phyloP scores from a whole-genome alignment of 2,329 filamentous ascomycete genomes.

The Dichotomopilus funicola region DNA sequence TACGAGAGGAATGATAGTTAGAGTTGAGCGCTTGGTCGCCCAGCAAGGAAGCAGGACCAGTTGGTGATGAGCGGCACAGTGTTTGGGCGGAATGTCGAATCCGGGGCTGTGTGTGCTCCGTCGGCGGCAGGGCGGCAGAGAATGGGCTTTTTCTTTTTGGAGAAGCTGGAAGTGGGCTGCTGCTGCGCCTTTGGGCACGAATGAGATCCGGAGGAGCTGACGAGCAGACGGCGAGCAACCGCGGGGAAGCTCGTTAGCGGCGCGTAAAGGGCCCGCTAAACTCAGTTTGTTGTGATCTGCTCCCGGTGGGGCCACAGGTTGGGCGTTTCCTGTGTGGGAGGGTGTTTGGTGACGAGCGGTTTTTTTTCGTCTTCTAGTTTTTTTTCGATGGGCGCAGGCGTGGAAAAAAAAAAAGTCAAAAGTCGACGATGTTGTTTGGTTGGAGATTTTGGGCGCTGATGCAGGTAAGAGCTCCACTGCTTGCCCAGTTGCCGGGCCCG shows the following conservation, averaged over 20 bases:
- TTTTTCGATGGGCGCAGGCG: slow-evolving; percentile 2
- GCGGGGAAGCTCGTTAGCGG: slow-evolving; percentile 10
- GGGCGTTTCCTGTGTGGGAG: neutral
- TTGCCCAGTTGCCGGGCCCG: slow-evolving; percentile 19
- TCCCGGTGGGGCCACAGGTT: slow-evolving; percentile 2
- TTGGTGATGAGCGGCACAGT: slow-evolving; percentile 11
- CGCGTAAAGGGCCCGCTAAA: slow-evolving; percentile 5
- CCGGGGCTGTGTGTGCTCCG: slow-evolving; percentile 15
- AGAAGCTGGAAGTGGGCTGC: slow-evolving; percentile 15
- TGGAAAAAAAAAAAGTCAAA: slow-evolving; percentile 10
- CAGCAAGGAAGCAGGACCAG: slow-evolving; percentile 9
- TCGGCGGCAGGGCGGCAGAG: slow-evolving; percentile 14
- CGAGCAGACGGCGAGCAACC: slow-evolving; percentile 11
- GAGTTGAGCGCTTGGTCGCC: neutral
- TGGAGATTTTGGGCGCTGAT: slow-evolving; percentile 25
- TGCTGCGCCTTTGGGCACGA: slow-evolving; percentile 23
- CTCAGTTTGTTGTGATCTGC: neutral
- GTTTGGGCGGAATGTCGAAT: slow-evolving; percentile 5
- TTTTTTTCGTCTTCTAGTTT: neutral
- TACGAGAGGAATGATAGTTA: neutral
- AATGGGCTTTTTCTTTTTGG: neutral
- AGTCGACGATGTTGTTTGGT: slow-evolving; percentile 19
- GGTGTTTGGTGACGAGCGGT: slow-evolving; percentile 14
- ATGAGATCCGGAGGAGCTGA: slow-evolving; percentile 20
- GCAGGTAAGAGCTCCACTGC: slow-evolving; percentile 20